Conservation (phyloP, 2,329 filamentous ascomycete species). For the Apiospora pterosperma region DNA sequence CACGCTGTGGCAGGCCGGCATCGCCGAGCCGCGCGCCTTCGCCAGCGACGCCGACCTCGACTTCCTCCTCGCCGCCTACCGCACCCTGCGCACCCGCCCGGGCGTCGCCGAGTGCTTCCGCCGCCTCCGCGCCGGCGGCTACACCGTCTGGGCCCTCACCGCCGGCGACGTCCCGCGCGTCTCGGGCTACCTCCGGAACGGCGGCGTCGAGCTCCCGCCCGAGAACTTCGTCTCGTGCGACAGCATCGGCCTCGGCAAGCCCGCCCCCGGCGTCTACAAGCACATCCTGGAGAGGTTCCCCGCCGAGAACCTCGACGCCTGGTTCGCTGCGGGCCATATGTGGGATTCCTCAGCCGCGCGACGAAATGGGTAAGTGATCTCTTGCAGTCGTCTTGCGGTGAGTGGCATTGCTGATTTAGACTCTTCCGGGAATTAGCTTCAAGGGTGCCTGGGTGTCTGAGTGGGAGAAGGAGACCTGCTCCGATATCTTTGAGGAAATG, state of each 20-base stretch:
- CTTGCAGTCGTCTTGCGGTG: too few relatives aligned
- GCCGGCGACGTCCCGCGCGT: slow-evolving; percentile 48
- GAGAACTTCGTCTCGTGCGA: slow-evolving; percentile 53
- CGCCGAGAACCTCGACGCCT: slow-evolving; percentile 35
- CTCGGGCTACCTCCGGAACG: slow-evolving; percentile 45
- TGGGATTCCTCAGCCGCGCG: slow-evolving; percentile 55
- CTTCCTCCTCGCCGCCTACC: slow-evolving; percentile 35
- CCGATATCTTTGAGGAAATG: slow-evolving; percentile 49
- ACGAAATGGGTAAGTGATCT: slow-evolving; percentile 37
- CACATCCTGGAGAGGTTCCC: slow-evolving; percentile 27
- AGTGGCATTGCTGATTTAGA: neutral
- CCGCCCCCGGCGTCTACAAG: slow-evolving; percentile 43
- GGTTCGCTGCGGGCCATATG: slow-evolving; percentile 58
- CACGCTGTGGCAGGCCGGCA: slow-evolving; percentile 39
- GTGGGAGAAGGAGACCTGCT: slow-evolving; percentile 47
- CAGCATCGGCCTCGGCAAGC: slow-evolving; percentile 45
- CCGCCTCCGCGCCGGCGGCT: slow-evolving; percentile 40
- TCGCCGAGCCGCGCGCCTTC: slow-evolving; percentile 38
- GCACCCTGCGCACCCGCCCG: slow-evolving; percentile 31
- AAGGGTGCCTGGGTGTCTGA: slow-evolving; percentile 51
- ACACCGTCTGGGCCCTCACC: slow-evolving; percentile 52
- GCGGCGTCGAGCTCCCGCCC: slow-evolving; percentile 43
- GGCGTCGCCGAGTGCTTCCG: slow-evolving; percentile 39
- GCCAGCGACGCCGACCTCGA: slow-evolving; percentile 39
- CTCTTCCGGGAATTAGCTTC: slow-evolving; percentile 26